Conservation (phyloP, 1,284 basidiomycete genomes). For the Pascua guehoae region DNA sequence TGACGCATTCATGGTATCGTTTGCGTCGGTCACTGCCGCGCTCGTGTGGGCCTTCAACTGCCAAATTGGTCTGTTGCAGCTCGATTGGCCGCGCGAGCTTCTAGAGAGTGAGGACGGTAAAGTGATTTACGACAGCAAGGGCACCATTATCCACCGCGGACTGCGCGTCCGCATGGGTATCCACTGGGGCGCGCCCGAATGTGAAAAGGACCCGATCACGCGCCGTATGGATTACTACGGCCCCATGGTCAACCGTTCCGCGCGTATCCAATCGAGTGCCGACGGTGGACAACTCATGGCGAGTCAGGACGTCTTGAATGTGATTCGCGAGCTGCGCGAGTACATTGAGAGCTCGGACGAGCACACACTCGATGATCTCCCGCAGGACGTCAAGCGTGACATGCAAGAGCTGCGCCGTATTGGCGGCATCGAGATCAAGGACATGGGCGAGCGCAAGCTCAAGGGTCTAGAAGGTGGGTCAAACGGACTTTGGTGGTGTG, state of each 20-base stretch:
- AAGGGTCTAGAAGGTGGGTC: conserved; percentile 75
- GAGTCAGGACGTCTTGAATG: conserved; percentile 81
- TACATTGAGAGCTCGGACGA: conserved; percentile 52
- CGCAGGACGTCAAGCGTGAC: conserved; percentile 44
- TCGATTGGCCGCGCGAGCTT: conserved; percentile 91
- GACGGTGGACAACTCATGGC: conserved; percentile 94
- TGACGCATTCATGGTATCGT: conserved; percentile 98
- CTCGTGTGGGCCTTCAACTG: conserved; percentile 89
- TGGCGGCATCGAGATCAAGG: conserved; percentile 64
- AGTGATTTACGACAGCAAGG: conserved; percentile 67
- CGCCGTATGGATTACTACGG: conserved; percentile 97
- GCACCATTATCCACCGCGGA: conserved; percentile 75
- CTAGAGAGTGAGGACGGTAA: conserved; percentile 89
- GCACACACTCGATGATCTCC: conserved; percentile 48
- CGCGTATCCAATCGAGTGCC: conserved; percentile 78
- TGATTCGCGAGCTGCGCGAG: conserved; percentile 59
- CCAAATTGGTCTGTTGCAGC: conserved; percentile 78
- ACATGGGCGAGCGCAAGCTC: conserved; percentile 84
- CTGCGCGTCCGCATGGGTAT: conserved; percentile 97
- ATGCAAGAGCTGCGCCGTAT: conserved; percentile 58
- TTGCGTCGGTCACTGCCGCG: conserved; percentile 81
- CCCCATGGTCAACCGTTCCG: conserved; percentile 86
- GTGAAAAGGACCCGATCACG: conserved; percentile 91
- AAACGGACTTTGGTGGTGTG: too few species aligned
- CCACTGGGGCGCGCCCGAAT: conserved; percentile 86